A percentile compares a stretch with the other conserved stretches of the same genome.
These are phyloP conservation scores for Coemansia sp. DNA, from an alignment of 192 early-diverging fungal genomes.

Conservation along the genomic window DNA sequence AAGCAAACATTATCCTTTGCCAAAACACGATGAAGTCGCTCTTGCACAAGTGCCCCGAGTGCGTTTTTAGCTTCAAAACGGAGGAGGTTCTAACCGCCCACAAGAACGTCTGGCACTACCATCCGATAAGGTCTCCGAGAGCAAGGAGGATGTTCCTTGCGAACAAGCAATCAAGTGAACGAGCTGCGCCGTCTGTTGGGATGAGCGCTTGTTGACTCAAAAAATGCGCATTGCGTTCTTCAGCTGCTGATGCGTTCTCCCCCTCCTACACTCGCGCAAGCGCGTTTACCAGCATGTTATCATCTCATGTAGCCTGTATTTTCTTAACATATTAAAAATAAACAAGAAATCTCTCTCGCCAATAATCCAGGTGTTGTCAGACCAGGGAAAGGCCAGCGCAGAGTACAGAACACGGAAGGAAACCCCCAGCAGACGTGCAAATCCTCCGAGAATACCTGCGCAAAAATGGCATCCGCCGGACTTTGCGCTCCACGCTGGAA, in stretches of 20 bases:
- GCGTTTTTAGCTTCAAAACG: conserved; percentile 38
- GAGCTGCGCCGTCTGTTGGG: neutral
- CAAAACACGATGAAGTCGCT: neutral
- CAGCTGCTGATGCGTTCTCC: neutral
- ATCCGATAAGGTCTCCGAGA: neutral
- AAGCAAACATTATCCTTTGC: neutral
- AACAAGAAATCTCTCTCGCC: neutral
- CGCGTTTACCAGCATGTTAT: neutral
- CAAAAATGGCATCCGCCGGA: neutral
- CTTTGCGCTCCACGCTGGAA: neutral
- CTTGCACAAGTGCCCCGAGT: conserved; percentile 40
- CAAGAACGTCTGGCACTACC: conserved; percentile 53
- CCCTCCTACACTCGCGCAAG: neutral
- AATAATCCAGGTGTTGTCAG: too few relatives aligned
- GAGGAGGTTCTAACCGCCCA: conserved; percentile 25
- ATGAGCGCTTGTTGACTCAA: neutral
- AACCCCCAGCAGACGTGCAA: neutral
- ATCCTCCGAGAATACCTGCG: neutral
- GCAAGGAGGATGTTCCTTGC: conserved; percentile 2
- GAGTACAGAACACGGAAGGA: neutral
- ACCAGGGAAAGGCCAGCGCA: neutral
- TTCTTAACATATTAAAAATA: neutral
- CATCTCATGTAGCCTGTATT: too few relatives aligned
- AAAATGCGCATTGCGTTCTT: neutral
- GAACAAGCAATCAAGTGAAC: neutral